Base-by-base conservation (phyloP, 192 early-diverging fungal genomes). In the Coemansia sp. region DNA sequence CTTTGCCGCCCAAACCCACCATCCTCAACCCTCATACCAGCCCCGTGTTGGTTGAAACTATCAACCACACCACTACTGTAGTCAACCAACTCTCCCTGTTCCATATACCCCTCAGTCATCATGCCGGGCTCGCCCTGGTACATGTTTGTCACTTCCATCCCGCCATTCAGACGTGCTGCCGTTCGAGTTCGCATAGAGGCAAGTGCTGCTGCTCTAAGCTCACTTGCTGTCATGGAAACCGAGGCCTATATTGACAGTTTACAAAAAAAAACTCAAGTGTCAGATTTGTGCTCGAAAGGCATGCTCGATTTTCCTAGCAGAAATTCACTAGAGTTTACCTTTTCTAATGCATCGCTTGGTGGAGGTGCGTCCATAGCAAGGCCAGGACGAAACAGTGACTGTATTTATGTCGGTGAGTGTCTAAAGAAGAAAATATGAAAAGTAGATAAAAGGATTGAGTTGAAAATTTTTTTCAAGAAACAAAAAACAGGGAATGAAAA, bases 151-250 rank as follows among this genome's bases (percentile, higher is more conserved):
- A 31, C 51, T 9, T 31, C 35, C 42, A 16, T 31, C 42, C n/a
- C 13, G 44, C 41, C 24, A 27, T 27, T 27, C 24, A 27, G 1
- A 27, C 24, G 24, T 8, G 53, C 42, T 65, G 4, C 8, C 5
- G 46, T 29, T 62, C 37, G 57, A 44, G 71, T 40, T 24, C 50
- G 71, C 13, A 67, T 35, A 29, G 71, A 73, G 27, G 56, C 21
- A 3, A 73, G 41, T 35, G 72, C 72, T 10, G 72, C 72, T 3
- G 72, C 66, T 53, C 71, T 65, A 40, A 68, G 72, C 39, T 68
- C 59, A 14, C 61, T 66, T 36, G 31, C 29, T 2, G 27, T 53
- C 51, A 53, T 59, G 29, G 42, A 8, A 14, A 16, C 34, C 36
- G 41, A 9, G 40, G 17, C 5, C 54, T 59, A 19, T 45, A 46